Conservation (phyloP, 495 filamentous ascomycete genomes). For the Lentithecium fluviatile region DNA sequence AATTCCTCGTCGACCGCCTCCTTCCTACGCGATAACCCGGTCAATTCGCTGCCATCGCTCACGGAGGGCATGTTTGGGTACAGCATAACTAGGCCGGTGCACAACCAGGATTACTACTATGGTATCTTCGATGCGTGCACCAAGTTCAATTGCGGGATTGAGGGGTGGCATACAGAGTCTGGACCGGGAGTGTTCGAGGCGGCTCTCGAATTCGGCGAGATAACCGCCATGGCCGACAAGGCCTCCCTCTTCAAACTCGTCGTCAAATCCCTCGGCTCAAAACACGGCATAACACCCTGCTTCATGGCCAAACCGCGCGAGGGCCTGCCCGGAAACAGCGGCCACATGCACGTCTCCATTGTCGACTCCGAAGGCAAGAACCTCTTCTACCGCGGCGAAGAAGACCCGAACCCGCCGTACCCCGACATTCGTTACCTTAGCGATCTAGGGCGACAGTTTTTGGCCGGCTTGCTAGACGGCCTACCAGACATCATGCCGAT, state of each 20-base stretch:
- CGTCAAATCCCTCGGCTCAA: conserved; percentile 79
- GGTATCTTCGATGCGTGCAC: conserved; percentile 81
- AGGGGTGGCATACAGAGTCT: conserved; percentile 97
- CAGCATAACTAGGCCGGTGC: conserved; percentile 84
- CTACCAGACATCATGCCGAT: conserved; percentile 95
- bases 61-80: conserved; percentile 99
- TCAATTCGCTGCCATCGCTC: conserved; percentile 67
- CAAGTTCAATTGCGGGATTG: conserved; percentile 77
- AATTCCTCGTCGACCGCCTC: conserved; percentile 69
- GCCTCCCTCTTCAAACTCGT: conserved; percentile 89
- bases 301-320: conserved; percentile 99
- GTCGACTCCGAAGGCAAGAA: conserved; percentile 69
- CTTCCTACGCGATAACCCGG: conserved; percentile 71
- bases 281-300: conserved; percentile 88
- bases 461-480: conserved; percentile 84
- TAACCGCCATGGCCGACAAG: conserved; percentile 83
- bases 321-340: conserved; percentile 86
- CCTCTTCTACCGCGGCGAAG: conserved; percentile 69
- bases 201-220: conserved; percentile 82
- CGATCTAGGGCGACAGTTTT: conserved; percentile 86
- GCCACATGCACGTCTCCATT: conserved; percentile 91
- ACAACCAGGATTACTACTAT: conserved; percentile 95
- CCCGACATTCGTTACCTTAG: conserved; percentile 76
- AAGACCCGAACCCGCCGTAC: conserved; percentile 67
- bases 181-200: conserved; percentile 96